Percentiles rank a stretch among this genome's conserved stretches.
phyloP scores from a whole-genome alignment of 352 stramenopile genomes.

The Pythium sukuiense region DNA sequence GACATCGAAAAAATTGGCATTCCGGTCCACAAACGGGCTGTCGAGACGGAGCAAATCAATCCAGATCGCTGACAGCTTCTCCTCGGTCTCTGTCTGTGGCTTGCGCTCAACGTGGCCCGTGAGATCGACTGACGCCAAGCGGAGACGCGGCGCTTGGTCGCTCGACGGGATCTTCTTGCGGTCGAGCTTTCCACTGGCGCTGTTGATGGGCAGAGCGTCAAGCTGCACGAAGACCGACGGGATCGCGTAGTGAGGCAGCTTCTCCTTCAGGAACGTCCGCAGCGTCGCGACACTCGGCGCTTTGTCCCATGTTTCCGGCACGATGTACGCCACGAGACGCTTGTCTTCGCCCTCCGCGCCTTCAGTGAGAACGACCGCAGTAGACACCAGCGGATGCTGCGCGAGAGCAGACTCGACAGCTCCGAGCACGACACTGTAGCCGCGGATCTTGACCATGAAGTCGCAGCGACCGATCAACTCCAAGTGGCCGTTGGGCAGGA shows the following conservation, averaged over 20 bases:
- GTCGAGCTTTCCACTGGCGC: constrained; percentile 87
- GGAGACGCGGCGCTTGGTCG: constrained; percentile 65
- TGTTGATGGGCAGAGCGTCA: constrained; percentile 86
- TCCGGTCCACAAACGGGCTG: constrained; percentile 51
- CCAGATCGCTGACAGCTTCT: constrained; percentile 63
- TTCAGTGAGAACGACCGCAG: constrained; percentile 90
- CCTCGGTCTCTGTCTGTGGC: constrained; percentile 62
- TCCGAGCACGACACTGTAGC: constrained; percentile 93
- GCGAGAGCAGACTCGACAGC: constrained; percentile 90
- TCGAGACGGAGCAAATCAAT: constrained; percentile 66
- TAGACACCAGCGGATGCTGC: constrained; percentile 81
- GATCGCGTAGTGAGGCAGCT: constrained; percentile 84
- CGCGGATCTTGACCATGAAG: constrained; percentile 96
- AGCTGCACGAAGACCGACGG: constrained; percentile 81
- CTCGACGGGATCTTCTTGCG: constrained; percentile 83
- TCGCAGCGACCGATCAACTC: constrained; percentile 93
- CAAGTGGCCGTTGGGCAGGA: constrained; percentile 89
- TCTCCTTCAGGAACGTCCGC: constrained; percentile 66
- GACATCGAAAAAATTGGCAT: constrained; percentile 80
- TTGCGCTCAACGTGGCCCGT: constrained; percentile 37
- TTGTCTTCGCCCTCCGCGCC: constrained; percentile 86
- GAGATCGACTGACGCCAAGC: constrained; percentile 73
- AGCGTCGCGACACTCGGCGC: constrained; percentile 64
- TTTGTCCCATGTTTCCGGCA: constrained; percentile 71
- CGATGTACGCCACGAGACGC: constrained; percentile 92